A percentile compares a stretch with the other conserved stretches of the same genome.
Conservation (phyloP, 225 moss, liverwort and hornwort genomes). For the Rhytidiadelphus loreus region DNA sequence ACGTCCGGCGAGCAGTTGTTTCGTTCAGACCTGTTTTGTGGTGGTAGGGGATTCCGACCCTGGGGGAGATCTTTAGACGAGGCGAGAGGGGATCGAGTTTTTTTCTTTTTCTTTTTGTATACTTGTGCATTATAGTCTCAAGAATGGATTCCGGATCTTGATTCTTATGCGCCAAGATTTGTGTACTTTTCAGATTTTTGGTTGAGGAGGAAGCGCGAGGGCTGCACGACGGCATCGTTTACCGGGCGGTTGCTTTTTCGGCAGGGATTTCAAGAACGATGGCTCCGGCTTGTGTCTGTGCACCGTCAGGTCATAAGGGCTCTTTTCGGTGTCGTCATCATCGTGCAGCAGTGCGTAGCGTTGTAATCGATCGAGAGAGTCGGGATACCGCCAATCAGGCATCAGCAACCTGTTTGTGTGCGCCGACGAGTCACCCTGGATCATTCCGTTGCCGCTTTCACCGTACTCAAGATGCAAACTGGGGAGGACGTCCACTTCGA, state of each 20-base stretch:
- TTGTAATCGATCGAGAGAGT: not conserved
- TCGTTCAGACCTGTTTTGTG: not conserved
- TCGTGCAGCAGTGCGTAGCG: slow-evolving; percentile 1
- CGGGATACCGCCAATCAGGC: not conserved
- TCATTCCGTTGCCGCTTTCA: slow-evolving; percentile 42
- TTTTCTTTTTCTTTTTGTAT: not conserved
- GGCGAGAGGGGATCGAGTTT: not conserved
- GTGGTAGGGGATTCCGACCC: not conserved
- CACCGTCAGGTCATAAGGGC: slow-evolving; percentile 36
- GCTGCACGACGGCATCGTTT: not conserved
- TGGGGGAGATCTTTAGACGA: not conserved
- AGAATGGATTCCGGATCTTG: not conserved
- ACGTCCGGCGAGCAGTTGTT: not conserved
- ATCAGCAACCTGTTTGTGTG: slow-evolving; percentile 28
- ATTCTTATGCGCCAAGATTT: not conserved
- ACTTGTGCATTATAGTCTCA: not conserved
- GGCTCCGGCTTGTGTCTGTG: slow-evolving; percentile 35
- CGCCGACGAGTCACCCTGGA: slow-evolving; percentile 41
- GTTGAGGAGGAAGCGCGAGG: not conserved
- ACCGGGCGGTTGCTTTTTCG: not conserved
- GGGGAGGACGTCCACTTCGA: slow-evolving; percentile 35
- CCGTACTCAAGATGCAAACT: slow-evolving; percentile 13
- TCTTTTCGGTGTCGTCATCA: slow-evolving; percentile 43
- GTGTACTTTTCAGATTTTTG: not conserved
- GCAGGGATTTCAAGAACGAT: not conserved